A percentile compares a stretch with the other conserved stretches of the same genome.
Conservation (phyloP, 148 eudicot species). For the Amaranthus palmeri region DNA sequence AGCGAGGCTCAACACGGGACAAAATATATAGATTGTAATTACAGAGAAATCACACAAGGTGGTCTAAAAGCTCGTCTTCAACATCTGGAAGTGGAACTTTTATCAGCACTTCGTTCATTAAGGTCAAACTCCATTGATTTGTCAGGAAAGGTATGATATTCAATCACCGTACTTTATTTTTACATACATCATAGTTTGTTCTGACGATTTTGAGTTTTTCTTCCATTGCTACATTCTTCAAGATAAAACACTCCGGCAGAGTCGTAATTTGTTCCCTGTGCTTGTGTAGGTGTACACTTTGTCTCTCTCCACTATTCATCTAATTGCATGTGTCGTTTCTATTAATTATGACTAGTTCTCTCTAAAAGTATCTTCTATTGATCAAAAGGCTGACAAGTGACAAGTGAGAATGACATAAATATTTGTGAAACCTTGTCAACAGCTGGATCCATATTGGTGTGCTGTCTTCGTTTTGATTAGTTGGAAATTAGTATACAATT, state of each 20-base stretch:
- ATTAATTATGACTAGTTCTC: not conserved
- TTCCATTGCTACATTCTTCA: not conserved
- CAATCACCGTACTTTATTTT: not conserved
- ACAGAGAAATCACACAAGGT: slow-evolving; percentile 20
- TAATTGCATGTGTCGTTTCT: not conserved
- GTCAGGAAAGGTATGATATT: slow-evolving; percentile 26
- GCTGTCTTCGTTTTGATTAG: not conserved
- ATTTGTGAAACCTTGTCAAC: not conserved
- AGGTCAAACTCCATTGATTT: slow-evolving; percentile 41
- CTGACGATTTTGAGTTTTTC: not conserved
- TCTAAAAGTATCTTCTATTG: not conserved
- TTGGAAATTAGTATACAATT: not conserved
- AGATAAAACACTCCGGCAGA: not conserved
- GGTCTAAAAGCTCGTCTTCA: slow-evolving; percentile 58
- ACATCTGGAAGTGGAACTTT: slow-evolving; percentile 65
- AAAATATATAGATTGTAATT: slow-evolving; percentile 13
- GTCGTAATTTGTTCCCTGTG: not conserved
- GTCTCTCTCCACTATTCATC: not conserved
- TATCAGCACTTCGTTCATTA: slow-evolving; percentile 49
- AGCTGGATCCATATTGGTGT: slow-evolving; percentile 2
- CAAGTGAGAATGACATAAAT: not conserved
- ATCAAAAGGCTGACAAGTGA: not conserved
- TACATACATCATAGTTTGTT: not conserved
- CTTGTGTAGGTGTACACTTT: not conserved
- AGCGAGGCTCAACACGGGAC: slow-evolving; percentile 26